Percentiles rank a stretch among this genome's conserved stretches.
Conservation (phyloP, 257 asterid species). For the Capsicum chinense region DNA sequence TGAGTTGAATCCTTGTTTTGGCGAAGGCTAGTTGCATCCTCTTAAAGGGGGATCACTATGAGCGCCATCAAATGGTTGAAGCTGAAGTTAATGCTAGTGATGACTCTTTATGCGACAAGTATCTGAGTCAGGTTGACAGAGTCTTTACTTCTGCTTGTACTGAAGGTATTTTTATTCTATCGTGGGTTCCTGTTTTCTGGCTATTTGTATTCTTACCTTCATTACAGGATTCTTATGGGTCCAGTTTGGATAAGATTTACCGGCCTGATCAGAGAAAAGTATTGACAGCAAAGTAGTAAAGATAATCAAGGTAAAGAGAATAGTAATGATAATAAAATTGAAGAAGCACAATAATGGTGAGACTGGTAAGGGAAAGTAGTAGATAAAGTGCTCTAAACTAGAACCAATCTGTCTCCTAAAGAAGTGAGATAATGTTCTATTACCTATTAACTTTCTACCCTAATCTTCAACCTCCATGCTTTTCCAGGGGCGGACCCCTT, state of each 20-base stretch:
- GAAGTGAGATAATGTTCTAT: too few relatives aligned
- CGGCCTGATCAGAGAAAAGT: background rate
- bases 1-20: slow-evolving; percentile 40
- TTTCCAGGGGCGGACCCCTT: too few relatives aligned
- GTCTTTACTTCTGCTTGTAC: slow-evolving; percentile 63
- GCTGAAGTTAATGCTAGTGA: slow-evolving; percentile 57
- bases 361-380: too few relatives aligned
- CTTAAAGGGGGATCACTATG: slow-evolving; percentile 62
- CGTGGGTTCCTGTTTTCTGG: background rate
- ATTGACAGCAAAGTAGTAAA: too few relatives aligned
- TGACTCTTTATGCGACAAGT: slow-evolving; percentile 57
- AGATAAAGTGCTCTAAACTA: too few relatives aligned
- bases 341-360: too few relatives aligned
- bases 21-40: slow-evolving; percentile 78
- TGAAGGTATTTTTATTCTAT: slow-evolving; percentile 54
- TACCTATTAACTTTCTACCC: too few relatives aligned
- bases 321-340: too few relatives aligned
- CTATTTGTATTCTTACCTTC: slow-evolving; percentile 6
- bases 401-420: too few relatives aligned
- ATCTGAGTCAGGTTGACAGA: slow-evolving; percentile 59
- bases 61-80: slow-evolving; percentile 50
- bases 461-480: too few relatives aligned
- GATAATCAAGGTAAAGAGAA: too few relatives aligned
- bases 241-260: background rate
- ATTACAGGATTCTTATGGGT: background rate